phyloP scores from a whole-genome alignment of 2,329 filamentous ascomycete species.

The Pseudofabraea citricarpa region DNA sequence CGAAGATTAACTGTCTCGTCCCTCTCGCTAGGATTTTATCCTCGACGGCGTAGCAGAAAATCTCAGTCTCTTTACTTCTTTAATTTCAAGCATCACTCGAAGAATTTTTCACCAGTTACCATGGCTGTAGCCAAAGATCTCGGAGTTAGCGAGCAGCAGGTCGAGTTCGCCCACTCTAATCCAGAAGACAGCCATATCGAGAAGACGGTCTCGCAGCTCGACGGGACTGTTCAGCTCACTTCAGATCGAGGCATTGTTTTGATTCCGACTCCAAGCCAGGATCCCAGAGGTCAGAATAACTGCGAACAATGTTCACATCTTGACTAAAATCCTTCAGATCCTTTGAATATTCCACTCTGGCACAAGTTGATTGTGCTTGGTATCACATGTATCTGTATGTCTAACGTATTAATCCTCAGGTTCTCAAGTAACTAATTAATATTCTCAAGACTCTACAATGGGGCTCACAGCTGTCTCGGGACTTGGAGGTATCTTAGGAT shows the following conservation, averaged over 20 bases:
- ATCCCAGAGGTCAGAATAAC: too few species aligned
- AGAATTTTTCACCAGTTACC: too few species aligned
- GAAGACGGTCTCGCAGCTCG: background rate
- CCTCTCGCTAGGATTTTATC: too few species aligned
- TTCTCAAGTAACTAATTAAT: background rate
- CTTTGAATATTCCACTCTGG: conserved; percentile 39
- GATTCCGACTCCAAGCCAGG: conserved; percentile 44
- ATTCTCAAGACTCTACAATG: background rate
- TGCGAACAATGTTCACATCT: too few species aligned
- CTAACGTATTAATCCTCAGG: background rate
- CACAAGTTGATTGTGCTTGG: conserved; percentile 29
- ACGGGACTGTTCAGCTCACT: background rate
- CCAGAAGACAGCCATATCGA: too few species aligned
- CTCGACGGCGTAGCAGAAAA: too few species aligned
- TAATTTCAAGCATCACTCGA: too few species aligned
- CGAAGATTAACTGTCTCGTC: too few species aligned
- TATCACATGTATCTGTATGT: conserved; percentile 1
- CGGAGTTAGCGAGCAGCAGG: background rate
- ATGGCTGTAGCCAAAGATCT: too few species aligned
- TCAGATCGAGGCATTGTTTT: conserved; percentile 36
- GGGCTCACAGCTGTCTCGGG: background rate
- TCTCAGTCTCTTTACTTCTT: too few species aligned
- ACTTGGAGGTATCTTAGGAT: background rate
- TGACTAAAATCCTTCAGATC: too few species aligned
- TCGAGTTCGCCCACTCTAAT: background rate